Evolutionary conservation across 306 rosid species (phyloP).

Genomic region (Canavalia ensiformis): DNA sequence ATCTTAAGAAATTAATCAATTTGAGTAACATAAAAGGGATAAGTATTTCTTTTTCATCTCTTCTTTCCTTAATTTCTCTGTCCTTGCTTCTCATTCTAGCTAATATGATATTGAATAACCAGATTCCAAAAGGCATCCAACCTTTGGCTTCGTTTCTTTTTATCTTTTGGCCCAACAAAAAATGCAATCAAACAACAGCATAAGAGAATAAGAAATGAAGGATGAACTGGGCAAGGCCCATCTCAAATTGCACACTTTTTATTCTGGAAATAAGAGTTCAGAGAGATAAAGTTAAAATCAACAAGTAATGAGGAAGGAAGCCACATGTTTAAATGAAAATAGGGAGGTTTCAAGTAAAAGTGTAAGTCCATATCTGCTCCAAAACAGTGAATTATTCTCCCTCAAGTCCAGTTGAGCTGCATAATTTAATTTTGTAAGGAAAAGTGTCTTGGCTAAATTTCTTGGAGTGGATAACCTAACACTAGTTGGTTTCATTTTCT

Average conservation of each 20-base stretch:
- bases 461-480: slow-evolving; percentile 27
- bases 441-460: not conserved
- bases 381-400: slow-evolving; percentile 23
- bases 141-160: not conserved
- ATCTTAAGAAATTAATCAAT: not conserved
- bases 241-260: slow-evolving; percentile 35
- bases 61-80: slow-evolving; percentile 1
- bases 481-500: not conserved
- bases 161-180: not conserved
- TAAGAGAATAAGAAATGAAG: not conserved
- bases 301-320: slow-evolving; percentile 18
- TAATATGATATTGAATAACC: not conserved
- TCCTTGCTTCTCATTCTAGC: not conserved
- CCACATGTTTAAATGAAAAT: not conserved
- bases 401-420: slow-evolving; percentile 14
- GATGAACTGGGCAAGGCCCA: not conserved
- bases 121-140: not conserved
- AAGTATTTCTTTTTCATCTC: no score
- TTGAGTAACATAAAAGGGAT: not conserved
- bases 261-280: slow-evolving; percentile 1
- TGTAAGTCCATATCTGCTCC: slow-evolving; percentile 1
- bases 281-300: slow-evolving; percentile 31
- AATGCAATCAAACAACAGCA: slow-evolving; percentile 4
- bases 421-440: slow-evolving; percentile 22
- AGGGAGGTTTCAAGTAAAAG: slow-evolving; percentile 4